phyloP scores from a whole-genome alignment of 148 eudicot species.

The Suaeda aralocaspica region DNA sequence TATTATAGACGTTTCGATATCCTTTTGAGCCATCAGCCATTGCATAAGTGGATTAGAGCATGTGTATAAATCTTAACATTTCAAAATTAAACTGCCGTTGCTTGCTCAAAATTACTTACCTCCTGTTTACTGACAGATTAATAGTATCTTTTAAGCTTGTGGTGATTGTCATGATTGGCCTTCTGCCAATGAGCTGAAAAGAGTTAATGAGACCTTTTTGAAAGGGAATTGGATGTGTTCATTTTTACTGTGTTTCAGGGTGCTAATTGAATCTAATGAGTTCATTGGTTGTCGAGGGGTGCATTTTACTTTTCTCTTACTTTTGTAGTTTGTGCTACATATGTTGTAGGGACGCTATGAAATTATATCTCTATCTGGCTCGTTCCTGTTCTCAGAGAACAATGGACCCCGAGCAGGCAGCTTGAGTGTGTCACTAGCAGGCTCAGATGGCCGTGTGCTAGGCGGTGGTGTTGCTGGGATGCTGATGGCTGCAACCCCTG shows the following conservation, averaged over 20 bases:
- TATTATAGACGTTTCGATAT: neutral
- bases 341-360: constrained; percentile 81
- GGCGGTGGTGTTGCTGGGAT: constrained; percentile 86
- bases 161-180: neutral
- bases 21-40: neutral
- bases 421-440: constrained; percentile 75
- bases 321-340: neutral
- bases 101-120: neutral
- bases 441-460: constrained; percentile 77
- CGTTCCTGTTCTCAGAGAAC: constrained; percentile 58
- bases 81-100: neutral
- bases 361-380: constrained; percentile 86
- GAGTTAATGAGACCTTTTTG: too few relatives aligned
- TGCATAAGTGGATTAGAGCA: neutral
- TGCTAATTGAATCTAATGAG: neutral
- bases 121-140: too few relatives aligned
- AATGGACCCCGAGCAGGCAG: constrained; percentile 56
- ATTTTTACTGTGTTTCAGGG: neutral
- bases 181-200: too few relatives aligned
- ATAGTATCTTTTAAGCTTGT: too few relatives aligned
- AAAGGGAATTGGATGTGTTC: neutral
- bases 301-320: neutral
- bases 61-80: neutral
- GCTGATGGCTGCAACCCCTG: constrained; percentile 70
- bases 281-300: neutral